These are phyloP conservation scores for Yamadazyma spencermartinsiae DNA, from an alignment of 1,139 yeast species.

Conservation along the genomic window DNA sequence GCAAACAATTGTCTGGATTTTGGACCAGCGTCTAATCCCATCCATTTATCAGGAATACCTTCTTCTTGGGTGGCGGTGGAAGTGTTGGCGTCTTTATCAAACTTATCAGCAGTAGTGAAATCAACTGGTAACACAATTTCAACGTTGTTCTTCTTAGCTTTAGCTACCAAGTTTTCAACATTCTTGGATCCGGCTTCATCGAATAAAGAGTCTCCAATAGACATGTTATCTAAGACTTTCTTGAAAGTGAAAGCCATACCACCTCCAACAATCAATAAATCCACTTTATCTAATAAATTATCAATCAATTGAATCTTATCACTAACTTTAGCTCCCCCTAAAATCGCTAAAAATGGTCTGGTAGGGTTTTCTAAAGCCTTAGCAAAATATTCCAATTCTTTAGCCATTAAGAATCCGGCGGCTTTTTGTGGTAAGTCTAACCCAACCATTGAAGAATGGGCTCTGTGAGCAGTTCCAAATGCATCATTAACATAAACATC, in stretches of 20 bases:
- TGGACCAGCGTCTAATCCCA: slow-evolving; percentile 95
- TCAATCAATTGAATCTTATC: slow-evolving; percentile 98
- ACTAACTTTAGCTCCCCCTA: slow-evolving; percentile 98
- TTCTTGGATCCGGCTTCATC: slow-evolving; percentile 93
- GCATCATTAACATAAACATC: slow-evolving; percentile 97
- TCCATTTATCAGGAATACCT: slow-evolving; percentile 92
- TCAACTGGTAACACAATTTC: slow-evolving; percentile 91
- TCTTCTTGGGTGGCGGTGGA: slow-evolving; percentile 79
- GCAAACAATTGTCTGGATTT: slow-evolving; percentile 75
- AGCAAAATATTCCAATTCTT: slow-evolving; percentile 94
- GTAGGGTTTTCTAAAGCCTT: slow-evolving; percentile 96
- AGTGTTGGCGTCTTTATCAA: slow-evolving; percentile 83
- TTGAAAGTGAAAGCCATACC: slow-evolving; percentile 99
- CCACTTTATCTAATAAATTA: slow-evolving; percentile 93
- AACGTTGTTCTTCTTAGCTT: slow-evolving; percentile 93
- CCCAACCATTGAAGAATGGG: slow-evolving; percentile 98
- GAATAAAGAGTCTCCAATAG: slow-evolving; percentile 85
- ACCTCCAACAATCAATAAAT: slow-evolving; percentile 91
- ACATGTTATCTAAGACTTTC: slow-evolving; percentile 81
- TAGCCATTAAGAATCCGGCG: slow-evolving; percentile 95
- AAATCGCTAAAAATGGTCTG: slow-evolving; percentile 95
- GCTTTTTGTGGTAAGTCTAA: slow-evolving; percentile 91
- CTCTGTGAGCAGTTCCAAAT: slow-evolving; percentile 98
- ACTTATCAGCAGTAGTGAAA: slow-evolving; percentile 90
- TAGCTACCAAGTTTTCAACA: slow-evolving; percentile 83